These are phyloP conservation scores for Aurinia saxatilis DNA, from an alignment of 345 rosid species.

Conservation along the genomic window DNA sequence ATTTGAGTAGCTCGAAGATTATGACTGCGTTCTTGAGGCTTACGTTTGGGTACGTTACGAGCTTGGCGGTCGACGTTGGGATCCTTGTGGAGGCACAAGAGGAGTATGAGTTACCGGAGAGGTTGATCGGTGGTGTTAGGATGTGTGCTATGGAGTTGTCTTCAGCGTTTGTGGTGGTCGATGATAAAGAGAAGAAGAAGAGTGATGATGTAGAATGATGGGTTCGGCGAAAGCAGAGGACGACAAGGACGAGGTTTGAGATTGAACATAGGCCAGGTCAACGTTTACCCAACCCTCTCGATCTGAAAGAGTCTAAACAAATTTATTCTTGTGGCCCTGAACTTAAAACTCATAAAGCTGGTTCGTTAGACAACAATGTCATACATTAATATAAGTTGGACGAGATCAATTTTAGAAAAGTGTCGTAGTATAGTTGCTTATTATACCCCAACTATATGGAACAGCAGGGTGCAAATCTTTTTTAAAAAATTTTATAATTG, in stretches of 20 bases:
- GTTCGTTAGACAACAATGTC: too few species aligned
- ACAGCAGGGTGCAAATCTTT: too few species aligned
- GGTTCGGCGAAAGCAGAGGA: slow-evolving; percentile 44
- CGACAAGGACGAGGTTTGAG: not conserved
- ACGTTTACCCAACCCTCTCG: too few species aligned
- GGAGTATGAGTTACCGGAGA: slow-evolving; percentile 82
- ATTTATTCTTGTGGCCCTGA: too few species aligned
- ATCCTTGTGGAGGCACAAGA: slow-evolving; percentile 60
- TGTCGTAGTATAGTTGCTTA: too few species aligned
- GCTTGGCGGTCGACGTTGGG: slow-evolving; percentile 58
- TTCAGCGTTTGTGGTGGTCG: slow-evolving; percentile 43
- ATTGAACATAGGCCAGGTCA: not conserved
- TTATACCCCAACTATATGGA: too few species aligned
- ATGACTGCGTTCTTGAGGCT: slow-evolving; percentile 47
- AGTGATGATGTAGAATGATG: slow-evolving; percentile 30
- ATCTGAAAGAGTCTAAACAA: too few species aligned
- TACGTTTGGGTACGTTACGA: slow-evolving; percentile 42
- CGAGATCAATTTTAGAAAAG: too few species aligned
- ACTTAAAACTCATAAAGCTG: too few species aligned
- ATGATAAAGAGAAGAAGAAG: slow-evolving; percentile 18
- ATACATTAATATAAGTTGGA: too few species aligned
- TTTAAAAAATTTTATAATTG: too few species aligned
- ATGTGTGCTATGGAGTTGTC: slow-evolving; percentile 70
- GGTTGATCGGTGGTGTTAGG: slow-evolving; percentile 60
- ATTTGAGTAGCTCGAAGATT: slow-evolving; percentile 53